These are phyloP conservation scores for Evansstolkia leycettana DNA, from an alignment of 495 filamentous ascomycete species.

Conservation along the genomic window DNA sequence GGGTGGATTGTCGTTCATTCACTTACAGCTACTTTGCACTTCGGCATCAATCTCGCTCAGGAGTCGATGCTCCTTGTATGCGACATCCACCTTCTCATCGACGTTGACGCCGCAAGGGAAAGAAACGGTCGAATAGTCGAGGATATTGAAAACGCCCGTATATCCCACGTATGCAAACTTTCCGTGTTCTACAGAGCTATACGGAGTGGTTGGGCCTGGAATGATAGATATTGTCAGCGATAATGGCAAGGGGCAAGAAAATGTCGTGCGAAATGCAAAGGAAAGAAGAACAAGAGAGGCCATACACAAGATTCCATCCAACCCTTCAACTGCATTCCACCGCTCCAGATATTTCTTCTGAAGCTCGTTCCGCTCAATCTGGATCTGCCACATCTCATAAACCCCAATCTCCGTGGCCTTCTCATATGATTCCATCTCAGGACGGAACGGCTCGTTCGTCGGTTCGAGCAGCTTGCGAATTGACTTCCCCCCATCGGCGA, in stretches of 20 bases:
- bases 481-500: conserved; percentile 32
- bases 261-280: background rate
- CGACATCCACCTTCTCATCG: conserved; percentile 1
- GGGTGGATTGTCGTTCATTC: background rate
- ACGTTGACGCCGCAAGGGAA: conserved; percentile 7
- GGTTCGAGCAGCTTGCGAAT: conserved; percentile 30
- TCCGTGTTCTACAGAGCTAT: conserved; percentile 8
- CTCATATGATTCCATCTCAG: conserved; percentile 31
- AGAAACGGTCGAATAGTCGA: conserved; percentile 9
- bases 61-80: background rate
- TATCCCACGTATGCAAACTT: conserved; percentile 8
- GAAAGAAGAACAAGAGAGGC: background rate
- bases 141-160: conserved; percentile 10
- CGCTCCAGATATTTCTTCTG: conserved; percentile 34
- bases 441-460: conserved; percentile 32
- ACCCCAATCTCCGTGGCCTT: conserved; percentile 15
- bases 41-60: conserved; percentile 2
- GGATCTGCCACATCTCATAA: conserved; percentile 23
- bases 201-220: conserved; percentile 5
- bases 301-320: conserved; percentile 8
- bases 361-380: conserved; percentile 21
- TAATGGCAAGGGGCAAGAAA: background rate
- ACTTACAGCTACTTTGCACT: background rate
- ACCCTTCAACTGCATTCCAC: conserved; percentile 15
- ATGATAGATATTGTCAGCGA: background rate